Evolutionary conservation across 441 rosid species (phyloP), one percentile per base, ranked within the genome.

Genomic region (Melastoma candidum): DNA sequence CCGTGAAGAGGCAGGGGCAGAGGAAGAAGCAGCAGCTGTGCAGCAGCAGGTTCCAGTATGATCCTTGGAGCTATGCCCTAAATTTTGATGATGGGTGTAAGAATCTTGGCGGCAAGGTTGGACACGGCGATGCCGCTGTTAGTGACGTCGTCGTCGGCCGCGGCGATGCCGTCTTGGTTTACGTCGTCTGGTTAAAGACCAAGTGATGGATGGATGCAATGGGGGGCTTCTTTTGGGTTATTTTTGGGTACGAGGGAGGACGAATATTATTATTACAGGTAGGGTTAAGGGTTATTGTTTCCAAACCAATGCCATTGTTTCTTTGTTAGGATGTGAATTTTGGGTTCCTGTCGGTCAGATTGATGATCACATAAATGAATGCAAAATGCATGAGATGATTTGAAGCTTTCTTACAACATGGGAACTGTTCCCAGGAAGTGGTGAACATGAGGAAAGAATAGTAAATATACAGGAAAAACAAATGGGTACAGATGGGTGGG

Each of bases 1-100:
- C 8, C 10, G 43, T 6, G 44, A 4, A 0, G 44, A 36, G 2
- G 0, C 54, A 2, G 26, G 10, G 0, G 54, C 43, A 26, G 56
- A 48, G 8, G 41, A 32, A 32, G 64, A 3, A 72, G 36, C 3
- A 65, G 60, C 63, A 67, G 24, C 78, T 70, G 63, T 66, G 69
- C 26, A 71, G 69, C 26, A 71, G 24, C 41, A 52, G 68, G 72
- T 90, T 87, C 65, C 95, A 80, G 71, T 90, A 87, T 75, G 96
- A 87, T 76, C 97, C 97, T 41, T 83, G 80, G 56, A 90, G 97
- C 63, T 90, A 90, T 63, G 93, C 96, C 29, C 82, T 90, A 39
- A 87, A 90, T 63, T 87, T 90, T 58, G 97, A 90, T 57, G 95
- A 90, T 57, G 96, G 64, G 50, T n/a, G 39, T n/a, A 26, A 39